Base-by-base conservation (phyloP, 1,139 yeast species). In the Groenewaldozyma auringiensis region DNA sequence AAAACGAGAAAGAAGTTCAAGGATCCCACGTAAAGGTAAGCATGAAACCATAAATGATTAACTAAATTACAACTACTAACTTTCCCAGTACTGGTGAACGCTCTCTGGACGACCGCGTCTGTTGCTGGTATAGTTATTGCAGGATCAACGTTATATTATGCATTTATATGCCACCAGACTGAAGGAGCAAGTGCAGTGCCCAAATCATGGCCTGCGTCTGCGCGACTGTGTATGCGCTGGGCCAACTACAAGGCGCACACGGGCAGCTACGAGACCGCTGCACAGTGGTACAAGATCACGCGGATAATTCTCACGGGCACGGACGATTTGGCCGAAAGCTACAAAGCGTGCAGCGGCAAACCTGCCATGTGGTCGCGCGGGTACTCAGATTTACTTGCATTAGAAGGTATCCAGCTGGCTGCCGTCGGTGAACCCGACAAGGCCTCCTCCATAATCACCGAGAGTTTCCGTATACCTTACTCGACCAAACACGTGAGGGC, bases 11-110 rank as follows among this genome's bases (percentile, higher is more conserved):
- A 35, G 38, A 9, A 14, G n/a, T 8, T 14, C n/a, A 8, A 18
- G 38, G 38, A 17, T 35, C 22, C 38, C 38, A 11, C 38, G 38
- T 14, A 14, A 18, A 18, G 38, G 38, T 35, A 35, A 17, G 38
- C 14, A n/a, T n/a, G n/a, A n/a, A n/a, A n/a, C n/a, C n/a, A n/a
- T n/a, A n/a, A n/a, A n/a, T n/a, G n/a, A n/a, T n/a, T n/a, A n/a
- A n/a, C n/a, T n/a, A 25, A 8, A 25, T 25, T 25, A 25, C 29
- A 25, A 11, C 18, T 32, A n/a, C 36, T 32, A 32, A 32, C 18
- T 6, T n/a, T 35, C 6, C 6, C 16, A 35, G 38, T 35, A 9
- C 16, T 35, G 25, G 16, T 35, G 13, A 35, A 35, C 16, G 38
- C 38, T 4, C 16, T 35, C 8, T 35, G 38, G 38, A 16, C 20